Percentiles rank a stretch among this genome's conserved stretches.
Conservation (phyloP, 108 stramenopile genomes). For the Cyclotella choctawhatcheeana region DNA sequence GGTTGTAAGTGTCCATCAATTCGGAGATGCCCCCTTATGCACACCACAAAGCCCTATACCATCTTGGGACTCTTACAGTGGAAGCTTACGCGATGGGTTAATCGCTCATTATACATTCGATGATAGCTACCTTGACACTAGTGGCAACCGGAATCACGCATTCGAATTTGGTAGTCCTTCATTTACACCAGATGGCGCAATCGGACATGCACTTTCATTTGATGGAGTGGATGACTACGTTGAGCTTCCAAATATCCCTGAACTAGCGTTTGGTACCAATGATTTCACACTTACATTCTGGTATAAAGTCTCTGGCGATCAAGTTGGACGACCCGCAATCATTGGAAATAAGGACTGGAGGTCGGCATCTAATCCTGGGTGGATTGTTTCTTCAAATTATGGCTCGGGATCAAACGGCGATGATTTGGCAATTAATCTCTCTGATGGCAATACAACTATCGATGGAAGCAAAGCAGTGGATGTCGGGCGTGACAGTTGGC, state of each 20-base stretch:
- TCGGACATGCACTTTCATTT: conserved; percentile 18
- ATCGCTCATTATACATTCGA: conserved; percentile 28
- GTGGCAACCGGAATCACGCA: conserved; percentile 16
- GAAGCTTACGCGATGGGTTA: conserved; percentile 3
- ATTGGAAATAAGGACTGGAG: conserved; percentile 22
- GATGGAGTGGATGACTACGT: conserved; percentile 28
- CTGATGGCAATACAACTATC: not conserved
- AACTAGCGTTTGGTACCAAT: conserved; percentile 12
- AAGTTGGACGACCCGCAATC: conserved; percentile 16
- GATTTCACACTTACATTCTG: conserved; percentile 33
- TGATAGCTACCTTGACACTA: conserved; percentile 9
- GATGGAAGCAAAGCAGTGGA: conserved; percentile 20
- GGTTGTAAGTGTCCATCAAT: no score
- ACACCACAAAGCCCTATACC: no score
- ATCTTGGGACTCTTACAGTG: conserved; percentile 17
- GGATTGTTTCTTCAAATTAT: conserved; percentile 35
- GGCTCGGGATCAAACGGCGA: conserved; percentile 29
- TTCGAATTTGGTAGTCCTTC: conserved; percentile 11
- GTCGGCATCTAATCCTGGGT: conserved; percentile 16
- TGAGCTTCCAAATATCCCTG: conserved; percentile 13
- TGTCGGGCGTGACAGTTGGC: conserved; percentile 20
- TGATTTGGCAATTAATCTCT: conserved; percentile 20
- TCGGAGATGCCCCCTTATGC: no score
- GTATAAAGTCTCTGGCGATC: conserved; percentile 19
- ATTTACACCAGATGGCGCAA: conserved; percentile 7